Evolutionary conservation across 192 early-diverging fungal species (phyloP), one percentile per base, ranked within the genome.

Genomic region (Coemansia umbellata): DNA sequence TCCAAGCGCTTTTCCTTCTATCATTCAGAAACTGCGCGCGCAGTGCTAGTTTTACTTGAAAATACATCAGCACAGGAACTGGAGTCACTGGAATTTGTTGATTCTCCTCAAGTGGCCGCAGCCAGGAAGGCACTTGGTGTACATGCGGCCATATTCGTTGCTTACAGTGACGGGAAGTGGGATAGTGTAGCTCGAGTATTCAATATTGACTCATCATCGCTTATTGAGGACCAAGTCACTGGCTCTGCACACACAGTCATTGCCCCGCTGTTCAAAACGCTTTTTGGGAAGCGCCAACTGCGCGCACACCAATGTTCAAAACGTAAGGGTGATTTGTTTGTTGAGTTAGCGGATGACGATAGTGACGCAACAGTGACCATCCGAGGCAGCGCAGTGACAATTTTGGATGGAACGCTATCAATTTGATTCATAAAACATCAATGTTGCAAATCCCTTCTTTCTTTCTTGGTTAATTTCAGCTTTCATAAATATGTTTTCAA

Each of bases 141-240:
- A 18, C 55, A 47, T 22, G 36, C 32, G 4, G 54, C 45, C 1
- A 33, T 54, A 3, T 50, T 56, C 39, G 47, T 54, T 13, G 31
- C 50, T n/a, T n/a, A n/a, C n/a, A n/a, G n/a, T n/a, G n/a, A n/a
- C n/a, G 31, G 11, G 31, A 4, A 50, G 30, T 4, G 33, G 5
- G 64, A 73, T 37, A 63, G 58, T 18, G 8, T 68, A 14, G 23
- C 59, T 15, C 63, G 75, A 8, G 57, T 78, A 5, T 78, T 78
- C 31, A 31, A 32, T 27, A 32, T 53, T 6, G 47, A 30, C 6
- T n/a, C n/a, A n/a, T n/a, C n/a, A n/a, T n/a, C n/a, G n/a, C n/a
- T n/a, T n/a, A n/a, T n/a, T n/a, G 76, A 78, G 33, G 76, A 78
- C 32, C 63, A 62, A 35, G 68, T 63, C 15, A 69, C 60, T 3